phyloP scores from a whole-genome alignment of 2,329 filamentous ascomycete species.

The Trichoderma sp. region DNA sequence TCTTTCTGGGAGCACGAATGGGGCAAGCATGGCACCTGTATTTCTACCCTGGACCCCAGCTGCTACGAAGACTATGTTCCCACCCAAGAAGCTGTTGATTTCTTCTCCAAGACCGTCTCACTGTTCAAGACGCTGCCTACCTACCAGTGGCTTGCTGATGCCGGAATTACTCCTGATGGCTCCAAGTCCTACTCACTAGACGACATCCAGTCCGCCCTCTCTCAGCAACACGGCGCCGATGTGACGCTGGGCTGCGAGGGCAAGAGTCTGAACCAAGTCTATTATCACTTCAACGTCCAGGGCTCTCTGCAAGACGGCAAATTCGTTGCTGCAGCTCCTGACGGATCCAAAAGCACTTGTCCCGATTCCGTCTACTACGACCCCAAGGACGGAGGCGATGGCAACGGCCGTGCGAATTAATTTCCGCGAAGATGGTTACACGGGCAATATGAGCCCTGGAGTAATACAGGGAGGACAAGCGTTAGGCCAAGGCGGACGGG shows the following conservation, averaged over 20 bases:
- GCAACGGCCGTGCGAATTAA: background rate
- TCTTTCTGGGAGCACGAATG: constrained; percentile 76
- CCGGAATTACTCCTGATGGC: constrained; percentile 60
- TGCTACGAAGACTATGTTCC: constrained; percentile 67
- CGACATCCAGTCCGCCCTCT: constrained; percentile 62
- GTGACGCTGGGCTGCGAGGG: constrained; percentile 62
- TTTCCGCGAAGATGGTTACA: background rate
- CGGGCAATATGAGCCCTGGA: background rate
- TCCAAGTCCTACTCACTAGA: constrained; percentile 61
- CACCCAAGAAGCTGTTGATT: constrained; percentile 69
- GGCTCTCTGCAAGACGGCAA: constrained; percentile 62
- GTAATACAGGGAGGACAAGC: background rate
- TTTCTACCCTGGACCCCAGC: constrained; percentile 66
- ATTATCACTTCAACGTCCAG: constrained; percentile 65
- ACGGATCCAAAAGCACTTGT: constrained; percentile 65
- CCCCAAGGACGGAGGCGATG: constrained; percentile 28
- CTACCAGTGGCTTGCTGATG: constrained; percentile 64
- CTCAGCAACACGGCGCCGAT: constrained; percentile 54
- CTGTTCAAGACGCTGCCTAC: constrained; percentile 70
- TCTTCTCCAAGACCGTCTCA: constrained; percentile 66
- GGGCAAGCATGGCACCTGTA: constrained; percentile 73
- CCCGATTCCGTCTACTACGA: constrained; percentile 68
- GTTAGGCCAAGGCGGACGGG: constrained; percentile 12
- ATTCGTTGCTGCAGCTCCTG: constrained; percentile 60
- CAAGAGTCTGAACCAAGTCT: constrained; percentile 56